Evolutionary conservation across 2,329 filamentous ascomycete genomes (phyloP).

Genomic region (Cordyceps javanica): DNA sequence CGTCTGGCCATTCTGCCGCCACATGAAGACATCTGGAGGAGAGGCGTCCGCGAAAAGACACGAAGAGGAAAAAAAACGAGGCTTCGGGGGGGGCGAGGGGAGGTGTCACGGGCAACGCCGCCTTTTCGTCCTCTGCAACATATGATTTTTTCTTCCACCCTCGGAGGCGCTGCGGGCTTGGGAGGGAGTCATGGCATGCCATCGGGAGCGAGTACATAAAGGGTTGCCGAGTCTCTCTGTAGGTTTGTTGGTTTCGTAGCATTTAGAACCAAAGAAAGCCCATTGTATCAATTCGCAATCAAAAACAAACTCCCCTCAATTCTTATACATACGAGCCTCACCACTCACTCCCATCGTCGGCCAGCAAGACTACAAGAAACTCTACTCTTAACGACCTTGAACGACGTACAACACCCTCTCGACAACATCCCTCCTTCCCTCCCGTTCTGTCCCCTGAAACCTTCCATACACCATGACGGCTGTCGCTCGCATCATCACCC

Average conservation of each 20-base stretch:
- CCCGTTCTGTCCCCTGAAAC: too few species aligned
- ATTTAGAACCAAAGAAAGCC: slow-evolving; percentile 16
- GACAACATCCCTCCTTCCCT: too few species aligned
- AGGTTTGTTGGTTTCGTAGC: slow-evolving; percentile 13
- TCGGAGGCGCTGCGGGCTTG: background rate
- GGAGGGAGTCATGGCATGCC: background rate
- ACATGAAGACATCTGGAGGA: background rate
- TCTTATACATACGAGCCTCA: slow-evolving; percentile 5
- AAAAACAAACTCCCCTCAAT: slow-evolving; percentile 11
- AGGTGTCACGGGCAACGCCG: background rate
- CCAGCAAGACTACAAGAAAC: slow-evolving; percentile 10
- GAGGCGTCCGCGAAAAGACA: too few species aligned
- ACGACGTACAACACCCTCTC: too few species aligned
- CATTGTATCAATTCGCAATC: slow-evolving; percentile 15
- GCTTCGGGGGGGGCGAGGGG: too few species aligned
- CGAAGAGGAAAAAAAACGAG: too few species aligned
- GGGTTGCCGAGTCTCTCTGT: background rate
- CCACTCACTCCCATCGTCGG: slow-evolving; percentile 11
- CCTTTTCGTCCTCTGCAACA: background rate
- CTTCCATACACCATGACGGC: slow-evolving; percentile 17
- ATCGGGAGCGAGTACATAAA: background rate
- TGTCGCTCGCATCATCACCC: slow-evolving; percentile 23
- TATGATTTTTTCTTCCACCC: background rate
- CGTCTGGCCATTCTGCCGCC: background rate
- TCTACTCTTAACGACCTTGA: slow-evolving; percentile 15